A percentile compares a stretch with the other conserved stretches of the same genome.
phyloP scores from a whole-genome alignment of 148 eudicot genomes.

The Heliosperma pusillum region DNA sequence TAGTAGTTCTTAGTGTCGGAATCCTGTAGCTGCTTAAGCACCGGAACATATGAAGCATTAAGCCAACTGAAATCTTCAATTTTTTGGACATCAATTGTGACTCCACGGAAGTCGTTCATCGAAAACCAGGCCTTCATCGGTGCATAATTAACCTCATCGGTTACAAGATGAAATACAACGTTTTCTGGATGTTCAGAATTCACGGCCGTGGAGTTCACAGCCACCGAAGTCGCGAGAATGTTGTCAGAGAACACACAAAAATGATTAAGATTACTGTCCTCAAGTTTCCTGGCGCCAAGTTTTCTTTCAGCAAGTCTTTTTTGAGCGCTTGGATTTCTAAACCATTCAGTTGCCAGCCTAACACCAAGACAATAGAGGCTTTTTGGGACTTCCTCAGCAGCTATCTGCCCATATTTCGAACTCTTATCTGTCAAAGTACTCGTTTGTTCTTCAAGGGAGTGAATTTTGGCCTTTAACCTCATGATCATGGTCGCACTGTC shows the following conservation, averaged over 20 bases:
- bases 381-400: slow-evolving; percentile 91
- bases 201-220: slow-evolving; percentile 67
- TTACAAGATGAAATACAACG: slow-evolving; percentile 71
- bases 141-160: slow-evolving; percentile 80
- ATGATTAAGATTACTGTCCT: slow-evolving; percentile 55
- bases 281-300: slow-evolving; percentile 41
- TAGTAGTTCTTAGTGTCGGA: slow-evolving; percentile 71
- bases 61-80: slow-evolving; percentile 82
- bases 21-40: slow-evolving; percentile 83
- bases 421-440: slow-evolving; percentile 64
- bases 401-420: slow-evolving; percentile 74
- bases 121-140: slow-evolving; percentile 91
- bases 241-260: slow-evolving; percentile 85
- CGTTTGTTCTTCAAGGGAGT: slow-evolving; percentile 79
- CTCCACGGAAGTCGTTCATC: slow-evolving; percentile 63
- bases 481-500: slow-evolving; percentile 86
- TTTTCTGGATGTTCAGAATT: slow-evolving; percentile 56
- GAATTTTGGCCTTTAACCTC: slow-evolving; percentile 80
- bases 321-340: slow-evolving; percentile 41
- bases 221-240: slow-evolving; percentile 85
- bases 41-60: slow-evolving; percentile 84
- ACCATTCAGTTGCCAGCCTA: slow-evolving; percentile 71
- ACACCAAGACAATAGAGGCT: slow-evolving; percentile 84
- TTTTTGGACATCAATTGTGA: slow-evolving; percentile 71
- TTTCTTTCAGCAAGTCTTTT: slow-evolving; percentile 36